phyloP scores from a whole-genome alignment of 2,329 filamentous ascomycete species.

The Acrocalymma vagum region DNA sequence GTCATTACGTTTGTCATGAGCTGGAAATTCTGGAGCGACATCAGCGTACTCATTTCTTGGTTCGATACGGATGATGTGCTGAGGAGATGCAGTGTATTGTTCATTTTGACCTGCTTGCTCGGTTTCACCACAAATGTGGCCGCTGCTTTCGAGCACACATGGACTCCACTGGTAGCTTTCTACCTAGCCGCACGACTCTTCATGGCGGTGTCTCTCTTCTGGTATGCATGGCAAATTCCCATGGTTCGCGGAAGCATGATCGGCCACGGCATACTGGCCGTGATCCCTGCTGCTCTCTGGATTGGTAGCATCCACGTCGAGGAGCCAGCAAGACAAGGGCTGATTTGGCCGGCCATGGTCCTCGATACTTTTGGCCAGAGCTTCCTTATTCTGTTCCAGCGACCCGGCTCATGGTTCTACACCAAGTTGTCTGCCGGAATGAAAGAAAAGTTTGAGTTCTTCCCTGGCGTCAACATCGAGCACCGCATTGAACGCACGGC shows the following conservation, averaged over 20 bases:
- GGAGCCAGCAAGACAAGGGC: slow-evolving; percentile 62
- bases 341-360: slow-evolving; percentile 65
- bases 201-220: slow-evolving; percentile 58
- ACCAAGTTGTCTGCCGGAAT: slow-evolving; percentile 23
- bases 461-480: slow-evolving; percentile 71
- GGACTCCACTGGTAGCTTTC: slow-evolving; percentile 66
- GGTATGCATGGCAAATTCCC: slow-evolving; percentile 60
- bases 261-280: slow-evolving; percentile 52
- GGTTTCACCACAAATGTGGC: slow-evolving; percentile 72
- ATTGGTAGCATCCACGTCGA: slow-evolving; percentile 66
- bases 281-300: slow-evolving; percentile 65
- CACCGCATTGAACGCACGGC: slow-evolving; percentile 71
- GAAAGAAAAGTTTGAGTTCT: slow-evolving; percentile 63
- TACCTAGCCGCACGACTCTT: slow-evolving; percentile 67
- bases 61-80: slow-evolving; percentile 70
- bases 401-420: slow-evolving; percentile 27
- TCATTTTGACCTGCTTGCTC: slow-evolving; percentile 68
- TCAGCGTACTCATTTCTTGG: slow-evolving; percentile 66
- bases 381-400: slow-evolving; percentile 51
- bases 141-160: slow-evolving; percentile 62
- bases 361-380: slow-evolving; percentile 62
- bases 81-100: slow-evolving; percentile 66
- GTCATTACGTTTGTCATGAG: slow-evolving; percentile 69
- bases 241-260: slow-evolving; percentile 68
- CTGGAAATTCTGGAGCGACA: slow-evolving; percentile 71